A percentile compares a stretch with the other conserved stretches of the same genome.
Conservation (phyloP, 2,329 filamentous ascomycete species). For the Penicillium sp. region DNA sequence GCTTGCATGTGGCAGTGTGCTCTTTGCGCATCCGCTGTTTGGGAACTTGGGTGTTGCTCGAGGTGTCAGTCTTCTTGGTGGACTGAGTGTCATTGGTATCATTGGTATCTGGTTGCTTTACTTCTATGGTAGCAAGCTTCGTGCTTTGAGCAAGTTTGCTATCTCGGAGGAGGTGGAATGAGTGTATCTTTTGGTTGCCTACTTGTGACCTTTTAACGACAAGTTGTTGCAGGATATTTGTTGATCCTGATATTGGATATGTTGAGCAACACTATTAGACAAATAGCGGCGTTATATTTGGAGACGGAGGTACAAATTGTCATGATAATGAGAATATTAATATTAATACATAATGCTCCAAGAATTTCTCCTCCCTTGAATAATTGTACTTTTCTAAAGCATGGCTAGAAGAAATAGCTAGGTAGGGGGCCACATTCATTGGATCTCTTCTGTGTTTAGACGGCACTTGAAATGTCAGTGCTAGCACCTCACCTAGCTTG, state of each 20-base stretch:
- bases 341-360: background rate
- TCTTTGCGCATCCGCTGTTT: conserved; percentile 38
- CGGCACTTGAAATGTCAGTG: background rate
- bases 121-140: conserved; percentile 30
- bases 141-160: conserved; percentile 35
- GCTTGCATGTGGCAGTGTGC: conserved; percentile 23
- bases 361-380: background rate
- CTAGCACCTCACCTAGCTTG: background rate
- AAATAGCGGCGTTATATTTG: background rate
- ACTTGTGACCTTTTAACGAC: background rate
- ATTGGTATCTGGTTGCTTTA: conserved; percentile 36
- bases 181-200: background rate
- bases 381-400: background rate
- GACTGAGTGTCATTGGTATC: conserved; percentile 36
- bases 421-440: no score
- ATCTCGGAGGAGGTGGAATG: conserved; percentile 7
- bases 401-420: background rate
- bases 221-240: background rate
- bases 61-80: conserved; percentile 38
- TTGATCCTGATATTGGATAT: background rate
- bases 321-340: background rate
- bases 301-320: background rate
- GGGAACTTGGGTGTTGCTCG: conserved; percentile 33
- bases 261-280: background rate
- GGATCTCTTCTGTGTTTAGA: background rate